Conservation (phyloP, 2,329 filamentous ascomycete species). For the Oidium heveae region DNA sequence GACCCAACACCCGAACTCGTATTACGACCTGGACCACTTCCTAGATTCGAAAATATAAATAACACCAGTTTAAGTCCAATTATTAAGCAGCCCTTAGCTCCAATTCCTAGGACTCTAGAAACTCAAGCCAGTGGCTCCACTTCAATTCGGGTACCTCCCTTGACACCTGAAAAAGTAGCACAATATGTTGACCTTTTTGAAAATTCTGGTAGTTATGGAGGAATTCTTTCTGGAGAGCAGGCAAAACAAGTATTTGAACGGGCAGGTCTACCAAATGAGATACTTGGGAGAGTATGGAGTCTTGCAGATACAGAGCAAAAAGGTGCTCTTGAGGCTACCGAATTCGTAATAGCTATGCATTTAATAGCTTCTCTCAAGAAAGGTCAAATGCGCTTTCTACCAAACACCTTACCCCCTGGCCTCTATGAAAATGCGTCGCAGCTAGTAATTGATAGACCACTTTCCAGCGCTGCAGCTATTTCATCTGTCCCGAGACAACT, state of each 20-base stretch:
- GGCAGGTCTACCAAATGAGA: constrained; percentile 68
- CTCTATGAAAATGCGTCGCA: constrained; percentile 78
- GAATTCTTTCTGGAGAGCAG: constrained; percentile 56
- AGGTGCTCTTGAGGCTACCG: constrained; percentile 61
- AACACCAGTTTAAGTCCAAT: constrained; percentile 16
- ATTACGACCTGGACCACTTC: constrained; percentile 64
- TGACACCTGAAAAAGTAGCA: constrained; percentile 67
- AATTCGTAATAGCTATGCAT: constrained; percentile 98
- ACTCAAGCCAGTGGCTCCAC: constrained; percentile 34
- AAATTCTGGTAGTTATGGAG: constrained; percentile 55
- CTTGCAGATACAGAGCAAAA: constrained; percentile 83
- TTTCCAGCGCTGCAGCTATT: constrained; percentile 18
- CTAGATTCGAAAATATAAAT: constrained; percentile 55
- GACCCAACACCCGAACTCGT: constrained; percentile 62
- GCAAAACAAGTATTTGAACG: constrained; percentile 92
- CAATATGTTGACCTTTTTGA: constrained; percentile 85
- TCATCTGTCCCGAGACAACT: constrained; percentile 62
- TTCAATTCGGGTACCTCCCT: constrained; percentile 64
- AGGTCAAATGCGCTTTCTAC: constrained; percentile 53
- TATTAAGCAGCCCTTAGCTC: constrained; percentile 23
- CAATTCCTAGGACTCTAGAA: constrained; percentile 20
- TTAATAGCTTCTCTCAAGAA: constrained; percentile 78
- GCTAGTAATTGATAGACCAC: constrained; percentile 23
- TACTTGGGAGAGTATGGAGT: constrained; percentile 87
- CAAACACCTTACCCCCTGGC: constrained; percentile 54